Evolutionary conservation across 352 stramenopile genomes (phyloP), one percentile per base, ranked within the genome.

Genomic region (Phytophthora melonis): DNA sequence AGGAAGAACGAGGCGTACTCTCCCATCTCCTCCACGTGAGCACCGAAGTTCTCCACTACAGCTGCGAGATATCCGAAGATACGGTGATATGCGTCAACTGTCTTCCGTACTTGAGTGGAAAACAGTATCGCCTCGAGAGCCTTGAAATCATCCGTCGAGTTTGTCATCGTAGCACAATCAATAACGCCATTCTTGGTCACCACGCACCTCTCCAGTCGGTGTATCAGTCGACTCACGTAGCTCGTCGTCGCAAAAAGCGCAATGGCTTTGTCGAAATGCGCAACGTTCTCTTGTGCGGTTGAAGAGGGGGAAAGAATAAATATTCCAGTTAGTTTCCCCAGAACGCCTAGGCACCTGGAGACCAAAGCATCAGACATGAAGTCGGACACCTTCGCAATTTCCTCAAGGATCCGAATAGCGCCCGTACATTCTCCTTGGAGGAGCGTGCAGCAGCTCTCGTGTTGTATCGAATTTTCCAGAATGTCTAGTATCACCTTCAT

Each of bases 61-160:
- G 39, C 54, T 57, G 67, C 63, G 36, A 81, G 32, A 19, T 70
- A 63, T 7, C 23, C 19, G 58, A 71, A 70, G 3, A 79, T 30
- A 27, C 27, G 52, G 34, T 72, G 63, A 47, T 77, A 72, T 1
- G 34, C 32, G 45, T 65, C 71, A 5, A 77, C 52, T 18, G 68
- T 56, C 25, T 66, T 69, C 41, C 68, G 76, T 8, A 36, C 32
- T 66, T 70, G 63, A 32, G 32, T 74, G 14, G 66, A 79, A 61
- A 72, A 47, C 7, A 81, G 56, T 45, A 79, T 56, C 34, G 71
- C 55, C 64, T 66, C 21, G 10, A 81, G 59, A 43, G 75, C 63
- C 45, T 63, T 73, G 4, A 77, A 70, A 63, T 77, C 70, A 39
- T 70, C 66, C 18, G 30, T 6, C 11, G 63, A 32, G 8, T 50